Evolutionary conservation across 2,329 filamentous ascomycete species (phyloP), one percentile per base, ranked within the genome.

Genomic region (Emydomyces testavorans): DNA sequence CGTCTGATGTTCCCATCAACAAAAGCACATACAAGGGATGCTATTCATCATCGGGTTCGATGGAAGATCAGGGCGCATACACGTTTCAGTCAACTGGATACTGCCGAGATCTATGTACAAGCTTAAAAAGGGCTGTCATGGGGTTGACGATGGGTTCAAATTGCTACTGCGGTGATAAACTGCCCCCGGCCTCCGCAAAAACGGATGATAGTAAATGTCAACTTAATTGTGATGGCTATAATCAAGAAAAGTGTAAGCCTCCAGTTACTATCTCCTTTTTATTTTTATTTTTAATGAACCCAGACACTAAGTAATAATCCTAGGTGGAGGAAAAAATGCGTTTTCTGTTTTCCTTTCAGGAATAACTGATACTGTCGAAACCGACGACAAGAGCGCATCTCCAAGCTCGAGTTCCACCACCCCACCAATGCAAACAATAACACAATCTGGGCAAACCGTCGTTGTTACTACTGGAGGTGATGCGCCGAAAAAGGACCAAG

Each of bases 81-180:
- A 65, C 61, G 23, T 80, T 70, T 56, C 76, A 79, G 56, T 74
- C 71, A 53, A 62, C 65, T 24, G 76, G 77, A 46, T 72, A 72
- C 54, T 82, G 78, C 55, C 71, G 76, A 53, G 56, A 64, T 16
- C 62, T 68, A 52, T 82, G 78, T 59, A 57, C 69, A 20, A 57
- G 65, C 2, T 58, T 65, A 0, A 58, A 69, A 6, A 71, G 74
- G 29, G 69, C 72, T 1, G 82, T 87, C 6, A 77, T 81, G 57
- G 85, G 73, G 26, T 67, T 85, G 37, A 76, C 73, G 6, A 72
- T 73, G 15, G 76, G 76, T 13, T 70, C 72, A 15, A 65, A 78
- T 53, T 94, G 88, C 67, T 85, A 72, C 58, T 94, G 88, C 59
- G 88, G 87, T 50, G 68, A 78, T 53, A 65, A 72, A 50, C 73